Percentiles rank a stretch among this genome's conserved stretches.
phyloP scores from a whole-genome alignment of 805 yeast species.

The Candida railenensis region DNA sequence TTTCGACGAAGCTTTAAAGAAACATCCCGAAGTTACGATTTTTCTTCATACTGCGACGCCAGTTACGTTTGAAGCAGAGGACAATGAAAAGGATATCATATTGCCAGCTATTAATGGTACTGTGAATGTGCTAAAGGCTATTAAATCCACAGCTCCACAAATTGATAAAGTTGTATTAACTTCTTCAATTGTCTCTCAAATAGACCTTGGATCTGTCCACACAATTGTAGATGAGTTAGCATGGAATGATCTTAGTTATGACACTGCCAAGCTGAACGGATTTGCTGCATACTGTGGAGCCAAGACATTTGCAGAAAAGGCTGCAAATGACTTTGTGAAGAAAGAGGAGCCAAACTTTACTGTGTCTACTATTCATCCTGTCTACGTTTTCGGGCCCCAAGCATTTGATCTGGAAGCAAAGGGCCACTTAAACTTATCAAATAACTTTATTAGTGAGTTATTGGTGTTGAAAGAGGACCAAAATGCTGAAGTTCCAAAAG shows the following conservation, averaged over 20 bases:
- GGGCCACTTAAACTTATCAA: constrained; percentile 22
- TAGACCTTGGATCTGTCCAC: neutral
- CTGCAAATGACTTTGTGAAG: constrained; percentile 53
- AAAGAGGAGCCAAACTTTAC: constrained; percentile 11
- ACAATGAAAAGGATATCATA: constrained; percentile 41
- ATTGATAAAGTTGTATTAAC: constrained; percentile 48
- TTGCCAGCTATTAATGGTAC: constrained; percentile 54
- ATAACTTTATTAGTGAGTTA: constrained; percentile 24
- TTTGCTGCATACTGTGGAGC: constrained; percentile 27
- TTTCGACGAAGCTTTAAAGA: constrained; percentile 45
- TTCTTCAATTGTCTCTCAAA: constrained; percentile 37
- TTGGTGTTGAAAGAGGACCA: constrained; percentile 22
- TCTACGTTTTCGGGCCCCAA: constrained; percentile 42
- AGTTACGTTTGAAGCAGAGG: constrained; percentile 29
- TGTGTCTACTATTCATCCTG: constrained; percentile 33
- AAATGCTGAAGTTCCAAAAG: constrained; percentile 13
- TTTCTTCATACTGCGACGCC: constrained; percentile 57
- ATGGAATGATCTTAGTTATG: constrained; percentile 11
- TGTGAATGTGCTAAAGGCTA: constrained; percentile 39
- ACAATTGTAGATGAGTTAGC: constrained; percentile 4
- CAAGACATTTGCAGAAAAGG: constrained; percentile 55
- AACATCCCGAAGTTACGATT: constrained; percentile 38
- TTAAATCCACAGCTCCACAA: constrained; percentile 37
- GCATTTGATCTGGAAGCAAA: constrained; percentile 32
- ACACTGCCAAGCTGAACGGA: constrained; percentile 8